Evolutionary conservation across 2,329 filamentous ascomycete genomes (phyloP).

Genomic region (Aureobasidium subglaciale): DNA sequence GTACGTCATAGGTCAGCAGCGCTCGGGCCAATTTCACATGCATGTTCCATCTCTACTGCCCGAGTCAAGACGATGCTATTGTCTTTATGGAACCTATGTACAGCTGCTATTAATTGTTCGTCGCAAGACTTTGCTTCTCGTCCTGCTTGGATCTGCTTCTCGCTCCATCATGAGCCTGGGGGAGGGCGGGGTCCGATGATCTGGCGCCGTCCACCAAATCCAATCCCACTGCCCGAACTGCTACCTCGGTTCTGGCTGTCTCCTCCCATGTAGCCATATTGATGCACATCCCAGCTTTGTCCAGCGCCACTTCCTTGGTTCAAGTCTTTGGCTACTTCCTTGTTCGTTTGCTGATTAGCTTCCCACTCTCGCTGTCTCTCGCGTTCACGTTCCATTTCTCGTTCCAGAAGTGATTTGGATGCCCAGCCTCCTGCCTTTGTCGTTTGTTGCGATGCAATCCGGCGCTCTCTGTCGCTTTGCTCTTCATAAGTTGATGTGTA

Average conservation of each 20-base stretch:
- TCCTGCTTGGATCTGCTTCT: background rate
- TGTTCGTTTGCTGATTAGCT: slow-evolving; percentile 60
- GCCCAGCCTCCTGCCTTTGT: slow-evolving; percentile 59
- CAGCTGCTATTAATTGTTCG: slow-evolving; percentile 1
- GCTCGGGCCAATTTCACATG: background rate
- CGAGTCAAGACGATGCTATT: background rate
- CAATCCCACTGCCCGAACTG: slow-evolving; percentile 51
- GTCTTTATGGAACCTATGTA: background rate
- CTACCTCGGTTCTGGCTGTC: slow-evolving; percentile 64
- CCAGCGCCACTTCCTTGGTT: slow-evolving; percentile 62
- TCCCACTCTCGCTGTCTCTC: slow-evolving; percentile 76
- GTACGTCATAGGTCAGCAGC: slow-evolving; percentile 3
- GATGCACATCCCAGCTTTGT: slow-evolving; percentile 66
- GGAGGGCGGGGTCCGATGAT: slow-evolving; percentile 72
- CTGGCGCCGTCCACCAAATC: slow-evolving; percentile 62
- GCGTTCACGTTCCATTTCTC: slow-evolving; percentile 73
- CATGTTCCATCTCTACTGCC: background rate
- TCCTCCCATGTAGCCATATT: slow-evolving; percentile 70
- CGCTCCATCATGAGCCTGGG: slow-evolving; percentile 8
- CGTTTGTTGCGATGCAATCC: slow-evolving; percentile 50
- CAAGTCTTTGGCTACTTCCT: slow-evolving; percentile 46
- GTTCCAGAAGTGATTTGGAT: slow-evolving; percentile 64
- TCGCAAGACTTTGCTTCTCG: background rate
- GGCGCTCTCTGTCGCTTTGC: slow-evolving; percentile 51
- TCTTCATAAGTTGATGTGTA: slow-evolving; percentile 51